Evolutionary conservation across 176 grass and related monocot genomes (phyloP), one percentile per base, ranked within the genome.

Genomic region (Bromus sterilis): DNA sequence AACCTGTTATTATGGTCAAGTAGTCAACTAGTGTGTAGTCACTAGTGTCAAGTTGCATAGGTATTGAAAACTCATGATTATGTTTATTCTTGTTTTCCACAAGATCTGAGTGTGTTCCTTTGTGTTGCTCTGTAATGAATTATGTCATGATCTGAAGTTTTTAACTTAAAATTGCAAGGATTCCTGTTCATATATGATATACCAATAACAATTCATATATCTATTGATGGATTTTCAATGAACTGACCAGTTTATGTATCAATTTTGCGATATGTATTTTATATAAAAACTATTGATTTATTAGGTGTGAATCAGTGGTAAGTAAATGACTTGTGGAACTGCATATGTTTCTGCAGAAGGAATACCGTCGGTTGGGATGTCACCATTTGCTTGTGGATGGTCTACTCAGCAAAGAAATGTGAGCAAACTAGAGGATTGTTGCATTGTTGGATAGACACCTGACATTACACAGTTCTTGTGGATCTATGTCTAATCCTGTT

Each of bases 351-450:
- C 77, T 85, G 88, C 81, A 97, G 92, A 94, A 97, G 92, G 95
- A 83, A 94, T 97, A 90, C 95, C 95, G 32, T 92, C 92, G 78
- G 90, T 98, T 91, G 92, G 92, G 77, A 89, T 98, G 83, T 86
- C 95, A 81, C 92, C 95, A 73, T 98, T 98, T 87, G 88, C 95
- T 83, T 98, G 92, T 86, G 92, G 95, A 84, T 98, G 95, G 95
- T 93, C 90, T 71, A 98, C 95, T 67, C 46, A 39, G 20, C 83
- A 80, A 89, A 93, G 92, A 94, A 87, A 95, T 72, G 95, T 98
- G 57, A 81, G 82, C 4, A 84, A 32, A 77, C 34, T 74, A 74
- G 63, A 84, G 51, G 64, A 46, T 80, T 68, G 14, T 79, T 77
- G 57, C 73, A 55, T 86, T 42, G 44, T 56, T 81, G 5, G 48